Percentiles rank a stretch among this genome's conserved stretches.
phyloP scores from a whole-genome alignment of 106 monocot species.

The Dendrobium catenatum region DNA sequence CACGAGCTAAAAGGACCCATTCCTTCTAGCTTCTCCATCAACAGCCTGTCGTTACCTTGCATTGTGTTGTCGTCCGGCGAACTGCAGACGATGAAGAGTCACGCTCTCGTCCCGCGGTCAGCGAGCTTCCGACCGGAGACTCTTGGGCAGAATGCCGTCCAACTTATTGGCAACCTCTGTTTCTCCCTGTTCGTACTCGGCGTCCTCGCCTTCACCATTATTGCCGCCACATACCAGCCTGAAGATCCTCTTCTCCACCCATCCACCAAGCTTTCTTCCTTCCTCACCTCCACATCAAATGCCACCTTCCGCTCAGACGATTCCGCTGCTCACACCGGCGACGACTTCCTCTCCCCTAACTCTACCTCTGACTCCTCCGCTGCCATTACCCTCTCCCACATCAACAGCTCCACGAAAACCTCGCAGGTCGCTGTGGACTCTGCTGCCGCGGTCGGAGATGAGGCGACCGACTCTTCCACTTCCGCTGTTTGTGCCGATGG shows the following conservation, averaged over 20 bases:
- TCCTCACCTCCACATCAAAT: slow-evolving; percentile 55
- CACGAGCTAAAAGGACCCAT: too few relatives aligned
- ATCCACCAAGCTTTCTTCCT: slow-evolving; percentile 36
- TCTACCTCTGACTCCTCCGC: not conserved
- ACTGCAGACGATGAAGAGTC: slow-evolving; percentile 1
- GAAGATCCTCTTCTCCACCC: slow-evolving; percentile 60
- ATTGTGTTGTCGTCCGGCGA: not conserved
- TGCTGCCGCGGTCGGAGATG: too few relatives aligned
- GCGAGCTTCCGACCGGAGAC: slow-evolving; percentile 37
- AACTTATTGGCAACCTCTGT: slow-evolving; percentile 50
- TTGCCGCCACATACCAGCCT: slow-evolving; percentile 67
- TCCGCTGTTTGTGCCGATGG: not conserved
- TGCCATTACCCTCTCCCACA: slow-evolving; percentile 7
- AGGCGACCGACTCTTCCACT: too few relatives aligned
- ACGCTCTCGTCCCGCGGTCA: not conserved
- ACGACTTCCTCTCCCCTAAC: slow-evolving; percentile 32
- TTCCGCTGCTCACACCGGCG: slow-evolving; percentile 44
- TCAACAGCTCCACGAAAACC: not conserved
- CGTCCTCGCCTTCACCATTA: slow-evolving; percentile 61
- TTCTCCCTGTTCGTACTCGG: slow-evolving; percentile 58
- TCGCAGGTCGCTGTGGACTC: too few relatives aligned
- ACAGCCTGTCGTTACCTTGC: not conserved
- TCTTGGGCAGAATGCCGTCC: slow-evolving; percentile 51
- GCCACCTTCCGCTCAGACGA: slow-evolving; percentile 56
- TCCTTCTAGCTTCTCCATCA: not conserved